phyloP scores from a whole-genome alignment of 2,329 filamentous ascomycete genomes.

The Thielaviopsis musarum region DNA sequence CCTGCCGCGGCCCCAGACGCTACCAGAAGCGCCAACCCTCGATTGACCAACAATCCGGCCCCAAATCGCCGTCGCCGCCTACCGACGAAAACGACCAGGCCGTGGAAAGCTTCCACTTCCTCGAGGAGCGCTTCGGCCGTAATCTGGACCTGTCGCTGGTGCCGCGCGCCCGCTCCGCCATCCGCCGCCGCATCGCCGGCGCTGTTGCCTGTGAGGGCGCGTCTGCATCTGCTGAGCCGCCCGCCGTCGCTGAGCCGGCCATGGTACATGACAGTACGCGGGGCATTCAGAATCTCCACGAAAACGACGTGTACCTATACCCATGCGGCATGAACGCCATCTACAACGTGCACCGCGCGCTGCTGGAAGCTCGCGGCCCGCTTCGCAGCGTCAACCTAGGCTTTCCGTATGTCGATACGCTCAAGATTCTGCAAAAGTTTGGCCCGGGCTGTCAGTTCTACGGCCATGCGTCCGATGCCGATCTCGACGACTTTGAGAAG shows the following conservation, averaged over 20 bases:
- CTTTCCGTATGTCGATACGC: conserved; percentile 94
- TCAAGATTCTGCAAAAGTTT: conserved; percentile 91
- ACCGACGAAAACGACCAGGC: conserved; percentile 14
- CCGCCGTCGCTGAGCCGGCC: conserved; percentile 27
- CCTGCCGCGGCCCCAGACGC: conserved; percentile 24
- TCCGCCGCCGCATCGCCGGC: conserved; percentile 75
- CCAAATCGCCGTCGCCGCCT: conserved; percentile 12
- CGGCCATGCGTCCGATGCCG: conserved; percentile 57
- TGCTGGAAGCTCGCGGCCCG: conserved; percentile 46
- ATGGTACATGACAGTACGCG: conserved; percentile 24
- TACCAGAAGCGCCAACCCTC: conserved; percentile 9
- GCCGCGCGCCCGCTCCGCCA: conserved; percentile 67
- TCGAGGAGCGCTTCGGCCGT: conserved; percentile 87
- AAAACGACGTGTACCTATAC: conserved; percentile 78
- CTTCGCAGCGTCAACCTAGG: conserved; percentile 77
- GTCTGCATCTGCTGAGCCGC: conserved; percentile 13
- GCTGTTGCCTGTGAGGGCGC: conserved; percentile 52
- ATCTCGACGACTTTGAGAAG: conserved; percentile 68
- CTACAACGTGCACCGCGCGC: conserved; percentile 65
- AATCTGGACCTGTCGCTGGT: conserved; percentile 72
- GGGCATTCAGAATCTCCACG: conserved; percentile 49
- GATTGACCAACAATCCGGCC: conserved; percentile 1
- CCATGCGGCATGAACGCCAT: conserved; percentile 92
- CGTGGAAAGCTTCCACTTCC: conserved; percentile 59
- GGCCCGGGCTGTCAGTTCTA: conserved; percentile 82